Evolutionary conservation across 2,329 filamentous ascomycete genomes (phyloP), one percentile per base, ranked within the genome.

Genomic region (Paecilomyces sp.): DNA sequence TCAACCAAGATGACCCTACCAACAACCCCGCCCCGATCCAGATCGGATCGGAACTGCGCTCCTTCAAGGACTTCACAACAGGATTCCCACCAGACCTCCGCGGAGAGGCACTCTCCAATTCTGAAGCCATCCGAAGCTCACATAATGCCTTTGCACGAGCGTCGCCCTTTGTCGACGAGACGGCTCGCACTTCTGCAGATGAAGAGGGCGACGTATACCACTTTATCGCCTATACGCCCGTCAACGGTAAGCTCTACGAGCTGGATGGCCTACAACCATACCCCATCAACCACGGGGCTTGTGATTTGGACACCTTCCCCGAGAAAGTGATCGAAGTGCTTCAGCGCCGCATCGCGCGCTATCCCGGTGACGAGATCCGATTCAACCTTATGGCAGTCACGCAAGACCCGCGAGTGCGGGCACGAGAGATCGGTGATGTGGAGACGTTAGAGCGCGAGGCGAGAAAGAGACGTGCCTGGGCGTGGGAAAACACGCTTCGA

Each of bases 331-430:
- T 96, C 63, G 84, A 90, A n/a, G 92, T 97, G 41, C 80, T 99
- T 60, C 90, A 91, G 76, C 82, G 88, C 60, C 85, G 94, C 58
- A 89, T 99, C 66, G 88, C 84, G 61, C 83, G 93, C 59, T 97
- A 99, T 75, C 92, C 92, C 15, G 80, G 85, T 18, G 84, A 86
- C 0, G 94, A 99, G 81, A 97, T 97, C 63, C 84, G 92, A 53
- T 99, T 99, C 81, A 99, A 99, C 75, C 81, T 99, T 58, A 85
- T 99, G 72, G 94, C 93, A 53, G 92, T 96, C 83, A 90, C 93
- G 66, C 83, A 88, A 64, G 94, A 99, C 77, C 79, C 92, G 71
- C 83, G 94, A 52, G 80, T 89, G 54, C 81, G 85, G 55, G 93
- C 93, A 33, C 81, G 83, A 60, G 90, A 95, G 74, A 85, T 94